A percentile compares a stretch with the other conserved stretches of the same genome.
Evolutionary conservation across 257 asterid species (phyloP).

Genomic region (Nicotiana undulata): DNA sequence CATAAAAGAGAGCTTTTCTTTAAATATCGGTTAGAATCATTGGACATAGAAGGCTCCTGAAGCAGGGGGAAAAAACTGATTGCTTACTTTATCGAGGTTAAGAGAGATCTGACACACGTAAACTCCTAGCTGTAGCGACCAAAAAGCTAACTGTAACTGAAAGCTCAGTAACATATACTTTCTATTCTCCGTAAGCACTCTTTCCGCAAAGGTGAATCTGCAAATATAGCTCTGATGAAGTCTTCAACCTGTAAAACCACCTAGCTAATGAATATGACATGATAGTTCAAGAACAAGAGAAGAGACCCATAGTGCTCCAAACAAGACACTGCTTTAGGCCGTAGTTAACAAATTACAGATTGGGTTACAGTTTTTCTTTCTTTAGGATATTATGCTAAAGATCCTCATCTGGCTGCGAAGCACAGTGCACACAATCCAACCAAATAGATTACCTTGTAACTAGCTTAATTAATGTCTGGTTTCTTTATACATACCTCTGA

Average conservation of each 20-base stretch:
- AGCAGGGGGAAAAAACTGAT: neutral
- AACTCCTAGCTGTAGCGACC: neutral
- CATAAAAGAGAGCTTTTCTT: neutral
- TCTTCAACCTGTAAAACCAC: conserved; percentile 58
- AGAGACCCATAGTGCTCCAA: neutral
- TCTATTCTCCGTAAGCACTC: conserved; percentile 75
- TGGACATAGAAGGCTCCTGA: neutral
- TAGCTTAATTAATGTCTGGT: neutral
- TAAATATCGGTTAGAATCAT: neutral
- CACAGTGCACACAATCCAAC: neutral
- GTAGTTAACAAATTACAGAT: neutral
- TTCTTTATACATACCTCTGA: conserved; percentile 52
- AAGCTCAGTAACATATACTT: conserved; percentile 6
- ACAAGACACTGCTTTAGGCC: neutral
- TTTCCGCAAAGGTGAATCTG: conserved; percentile 83
- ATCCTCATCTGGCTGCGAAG: neutral
- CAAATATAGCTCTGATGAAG: conserved; percentile 81
- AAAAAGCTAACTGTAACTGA: neutral
- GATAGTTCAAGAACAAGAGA: neutral
- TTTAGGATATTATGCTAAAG: neutral
- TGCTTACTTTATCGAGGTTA: neutral
- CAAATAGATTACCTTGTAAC: neutral
- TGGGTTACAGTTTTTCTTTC: neutral
- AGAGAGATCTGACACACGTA: neutral
- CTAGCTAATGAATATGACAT: neutral